phyloP scores from a whole-genome alignment of 371 early-diverging fungal genomes.

The Mucor mucedo region DNA sequence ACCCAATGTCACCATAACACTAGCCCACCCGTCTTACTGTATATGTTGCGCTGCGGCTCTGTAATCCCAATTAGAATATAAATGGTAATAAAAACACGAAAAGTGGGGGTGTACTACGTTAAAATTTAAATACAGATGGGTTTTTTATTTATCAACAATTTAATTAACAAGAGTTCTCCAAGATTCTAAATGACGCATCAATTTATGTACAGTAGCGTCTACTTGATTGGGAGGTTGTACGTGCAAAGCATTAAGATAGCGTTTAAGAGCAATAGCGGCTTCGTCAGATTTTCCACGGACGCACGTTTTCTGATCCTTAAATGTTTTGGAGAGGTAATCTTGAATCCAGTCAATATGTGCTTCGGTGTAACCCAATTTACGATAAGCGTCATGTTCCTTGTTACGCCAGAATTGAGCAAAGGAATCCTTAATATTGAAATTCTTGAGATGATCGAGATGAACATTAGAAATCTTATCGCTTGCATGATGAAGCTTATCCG shows the following conservation, averaged over 20 bases:
- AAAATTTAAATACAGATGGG: neutral
- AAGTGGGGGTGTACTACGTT: constrained; percentile 15
- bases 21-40: too few relatives aligned
- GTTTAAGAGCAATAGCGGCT: constrained; percentile 30
- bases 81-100: constrained; percentile 10
- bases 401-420: constrained; percentile 32
- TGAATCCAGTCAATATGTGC: constrained; percentile 37
- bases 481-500: neutral
- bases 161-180: constrained; percentile 38
- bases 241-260: constrained; percentile 34
- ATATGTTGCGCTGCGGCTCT: neutral
- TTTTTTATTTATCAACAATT: constrained; percentile 4
- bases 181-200: constrained; percentile 35
- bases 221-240: constrained; percentile 43
- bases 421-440: constrained; percentile 9
- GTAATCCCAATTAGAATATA: constrained; percentile 1
- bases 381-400: constrained; percentile 26
- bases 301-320: constrained; percentile 26
- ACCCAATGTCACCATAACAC: too few relatives aligned
- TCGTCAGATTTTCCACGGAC: constrained; percentile 35
- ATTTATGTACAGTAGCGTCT: constrained; percentile 38
- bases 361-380: constrained; percentile 32
- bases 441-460: constrained; percentile 2
- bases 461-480: constrained; percentile 13
- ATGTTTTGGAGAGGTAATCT: constrained; percentile 25